phyloP scores from a whole-genome alignment of 2,329 filamentous ascomycete species.

The Colletotrichum trifolii region DNA sequence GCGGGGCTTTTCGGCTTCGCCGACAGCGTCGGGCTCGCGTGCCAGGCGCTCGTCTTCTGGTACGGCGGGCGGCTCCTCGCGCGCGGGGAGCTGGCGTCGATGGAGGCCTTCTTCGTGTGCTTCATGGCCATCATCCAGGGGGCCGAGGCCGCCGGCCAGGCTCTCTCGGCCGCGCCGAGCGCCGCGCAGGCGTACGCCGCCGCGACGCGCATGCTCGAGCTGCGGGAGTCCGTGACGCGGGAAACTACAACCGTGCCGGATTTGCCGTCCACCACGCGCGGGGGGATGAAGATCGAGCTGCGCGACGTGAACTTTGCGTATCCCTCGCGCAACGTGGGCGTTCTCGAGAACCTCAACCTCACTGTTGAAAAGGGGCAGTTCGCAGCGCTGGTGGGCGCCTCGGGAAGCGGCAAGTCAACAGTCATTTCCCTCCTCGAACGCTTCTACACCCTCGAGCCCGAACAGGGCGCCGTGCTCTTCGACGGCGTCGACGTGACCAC shows the following conservation, averaged over 20 bases:
- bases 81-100: constrained; percentile 45
- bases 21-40: constrained; percentile 49
- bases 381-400: constrained; percentile 57
- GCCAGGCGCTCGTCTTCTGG: constrained; percentile 68
- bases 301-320: constrained; percentile 40
- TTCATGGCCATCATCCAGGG: constrained; percentile 64
- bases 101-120: constrained; percentile 63
- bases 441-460: constrained; percentile 62
- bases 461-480: constrained; percentile 55
- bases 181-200: constrained; percentile 24
- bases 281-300: constrained; percentile 38
- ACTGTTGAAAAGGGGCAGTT: constrained; percentile 53
- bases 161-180: constrained; percentile 19
- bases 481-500: constrained; percentile 46
- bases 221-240: constrained; percentile 6
- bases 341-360: constrained; percentile 41
- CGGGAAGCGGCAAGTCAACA: constrained; percentile 63
- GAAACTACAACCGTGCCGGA: too few relatives aligned
- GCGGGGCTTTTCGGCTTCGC: constrained; percentile 48
- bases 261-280: not conserved
- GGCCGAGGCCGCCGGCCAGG: constrained; percentile 54
- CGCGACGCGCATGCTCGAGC: constrained; percentile 17
- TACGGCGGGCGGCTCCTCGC: constrained; percentile 46
- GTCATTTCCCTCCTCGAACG: constrained; percentile 64
- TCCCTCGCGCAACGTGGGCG: constrained; percentile 38